Percentiles rank a stretch among this genome's conserved stretches.
Conservation (phyloP, 371 early-diverging fungal genomes). For the Apophysomyces ossiformis region DNA sequence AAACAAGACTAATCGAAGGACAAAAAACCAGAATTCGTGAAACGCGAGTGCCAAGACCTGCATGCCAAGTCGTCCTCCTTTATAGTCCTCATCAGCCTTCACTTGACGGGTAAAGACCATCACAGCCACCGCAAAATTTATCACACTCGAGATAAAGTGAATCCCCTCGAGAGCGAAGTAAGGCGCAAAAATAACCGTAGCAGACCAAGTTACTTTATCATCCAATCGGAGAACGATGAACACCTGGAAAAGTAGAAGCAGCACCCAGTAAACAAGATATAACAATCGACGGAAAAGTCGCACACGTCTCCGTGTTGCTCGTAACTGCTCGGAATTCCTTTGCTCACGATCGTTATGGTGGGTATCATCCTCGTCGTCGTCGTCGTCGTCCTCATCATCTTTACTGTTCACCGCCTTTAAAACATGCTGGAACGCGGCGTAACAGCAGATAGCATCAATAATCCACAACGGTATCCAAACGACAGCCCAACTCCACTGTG, state of each 20-base stretch:
- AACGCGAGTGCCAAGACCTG: slow-evolving; percentile 26
- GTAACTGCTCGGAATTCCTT: slow-evolving; percentile 19
- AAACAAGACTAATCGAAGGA: slow-evolving; percentile 58
- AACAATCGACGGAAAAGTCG: slow-evolving; percentile 17
- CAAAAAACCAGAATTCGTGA: slow-evolving; percentile 63
- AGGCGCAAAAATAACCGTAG: slow-evolving; percentile 70
- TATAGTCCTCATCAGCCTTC: slow-evolving; percentile 1
- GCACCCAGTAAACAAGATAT: slow-evolving; percentile 35
- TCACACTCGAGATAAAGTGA: slow-evolving; percentile 39
- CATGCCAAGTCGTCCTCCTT: slow-evolving; percentile 2
- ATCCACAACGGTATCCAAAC: slow-evolving; percentile 88
- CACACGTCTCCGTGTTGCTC: slow-evolving; percentile 22
- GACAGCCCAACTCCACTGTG: slow-evolving; percentile 70
- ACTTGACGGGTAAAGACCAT: slow-evolving; percentile 5
- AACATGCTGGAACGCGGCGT: slow-evolving; percentile 28
- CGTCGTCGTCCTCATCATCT: slow-evolving; percentile 40
- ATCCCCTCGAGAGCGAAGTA: slow-evolving; percentile 69
- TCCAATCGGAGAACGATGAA: slow-evolving; percentile 60
- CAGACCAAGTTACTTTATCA: slow-evolving; percentile 53
- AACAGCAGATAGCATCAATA: slow-evolving; percentile 52
- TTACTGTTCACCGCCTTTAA: slow-evolving; percentile 19
- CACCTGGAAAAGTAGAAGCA: slow-evolving; percentile 55
- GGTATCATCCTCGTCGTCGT: slow-evolving; percentile 27
- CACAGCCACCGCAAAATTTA: slow-evolving; percentile 28
- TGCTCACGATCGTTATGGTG: slow-evolving; percentile 8